phyloP scores from a whole-genome alignment of 495 filamentous ascomycete genomes.

The Lentithecium fluviatile region DNA sequence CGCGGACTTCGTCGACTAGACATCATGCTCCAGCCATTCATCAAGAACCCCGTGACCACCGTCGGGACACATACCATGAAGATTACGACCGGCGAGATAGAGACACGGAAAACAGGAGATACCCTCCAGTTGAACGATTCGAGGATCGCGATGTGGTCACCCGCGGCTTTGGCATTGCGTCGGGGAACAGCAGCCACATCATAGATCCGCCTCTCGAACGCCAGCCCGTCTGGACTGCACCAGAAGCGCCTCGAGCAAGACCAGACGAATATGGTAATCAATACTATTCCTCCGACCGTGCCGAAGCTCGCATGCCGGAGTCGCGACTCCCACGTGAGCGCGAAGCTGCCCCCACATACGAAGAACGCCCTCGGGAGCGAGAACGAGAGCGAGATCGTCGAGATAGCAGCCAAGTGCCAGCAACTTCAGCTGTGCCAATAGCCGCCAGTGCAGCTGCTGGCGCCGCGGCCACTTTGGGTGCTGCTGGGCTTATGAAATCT shows the following conservation, averaged over 20 bases:
- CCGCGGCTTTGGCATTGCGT: slow-evolving; percentile 45
- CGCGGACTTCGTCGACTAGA: slow-evolving; percentile 34
- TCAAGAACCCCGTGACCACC: slow-evolving; percentile 36
- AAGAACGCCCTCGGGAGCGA: slow-evolving; percentile 37
- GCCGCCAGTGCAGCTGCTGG: slow-evolving; percentile 25
- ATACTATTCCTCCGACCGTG: slow-evolving; percentile 39
- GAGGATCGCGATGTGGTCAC: slow-evolving; percentile 37
- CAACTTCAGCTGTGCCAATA: slow-evolving; percentile 19
- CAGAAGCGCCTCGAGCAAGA: slow-evolving; percentile 9
- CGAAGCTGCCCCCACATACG: slow-evolving; percentile 21
- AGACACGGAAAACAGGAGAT: slow-evolving; percentile 36
- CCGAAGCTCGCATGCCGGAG: slow-evolving; percentile 26
- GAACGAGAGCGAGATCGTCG: slow-evolving; percentile 30
- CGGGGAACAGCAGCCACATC: slow-evolving; percentile 33
- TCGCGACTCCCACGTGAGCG: slow-evolving; percentile 20
- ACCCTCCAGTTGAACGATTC: slow-evolving; percentile 29
- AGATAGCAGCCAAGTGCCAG: slow-evolving; percentile 27
- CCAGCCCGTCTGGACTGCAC: slow-evolving; percentile 24
- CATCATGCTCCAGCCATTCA: slow-evolving; percentile 31
- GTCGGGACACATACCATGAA: slow-evolving; percentile 34
- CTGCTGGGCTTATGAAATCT: slow-evolving; percentile 17
- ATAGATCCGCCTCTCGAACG: slow-evolving; percentile 28
- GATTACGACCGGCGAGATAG: slow-evolving; percentile 33
- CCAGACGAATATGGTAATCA: slow-evolving; percentile 18
- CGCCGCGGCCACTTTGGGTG: slow-evolving; percentile 21